These are phyloP conservation scores for Asterionellopsis glacialis DNA, from an alignment of 108 stramenopile genomes.

Conservation along the genomic window DNA sequence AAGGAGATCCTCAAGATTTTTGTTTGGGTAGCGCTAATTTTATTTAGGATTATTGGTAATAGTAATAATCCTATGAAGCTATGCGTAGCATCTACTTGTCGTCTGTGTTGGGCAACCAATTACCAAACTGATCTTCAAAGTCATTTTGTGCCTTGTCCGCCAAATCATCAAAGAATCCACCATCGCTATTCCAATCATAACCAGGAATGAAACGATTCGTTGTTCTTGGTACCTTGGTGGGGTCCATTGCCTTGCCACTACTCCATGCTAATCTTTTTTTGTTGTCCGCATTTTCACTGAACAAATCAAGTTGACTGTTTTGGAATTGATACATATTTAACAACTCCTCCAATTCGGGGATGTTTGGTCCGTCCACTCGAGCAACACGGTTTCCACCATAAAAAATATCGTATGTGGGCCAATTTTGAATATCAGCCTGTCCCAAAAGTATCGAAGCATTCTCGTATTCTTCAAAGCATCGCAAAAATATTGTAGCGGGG, in stretches of 20 bases:
- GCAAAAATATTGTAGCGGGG: constrained; percentile 53
- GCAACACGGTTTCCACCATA: constrained; percentile 53
- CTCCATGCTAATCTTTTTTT: constrained; percentile 34
- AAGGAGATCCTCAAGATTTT: too few species aligned
- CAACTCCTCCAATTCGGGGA: constrained; percentile 41
- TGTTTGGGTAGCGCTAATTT: too few species aligned
- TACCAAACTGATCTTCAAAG: constrained; percentile 56
- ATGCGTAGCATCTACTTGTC: constrained; percentile 15
- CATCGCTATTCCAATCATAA: constrained; percentile 58
- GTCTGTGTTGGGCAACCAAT: constrained; percentile 64
- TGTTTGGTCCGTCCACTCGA: constrained; percentile 38
- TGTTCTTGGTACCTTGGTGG: constrained; percentile 38
- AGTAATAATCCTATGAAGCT: too few species aligned
- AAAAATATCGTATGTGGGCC: constrained; percentile 23
- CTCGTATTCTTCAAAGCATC: constrained; percentile 62
- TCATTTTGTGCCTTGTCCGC: constrained; percentile 43
- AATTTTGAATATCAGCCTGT: constrained; percentile 32
- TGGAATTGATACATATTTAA: constrained; percentile 49
- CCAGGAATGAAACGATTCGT: constrained; percentile 59
- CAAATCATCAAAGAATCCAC: constrained; percentile 55
- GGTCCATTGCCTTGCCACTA: constrained; percentile 22
- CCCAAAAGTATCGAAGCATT: constrained; percentile 37
- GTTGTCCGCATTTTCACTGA: constrained; percentile 42
- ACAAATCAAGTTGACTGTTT: constrained; percentile 60
- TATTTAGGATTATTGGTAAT: too few species aligned